phyloP scores from a whole-genome alignment of 2,329 filamentous ascomycete species.

The Elsinoe arachidis region DNA sequence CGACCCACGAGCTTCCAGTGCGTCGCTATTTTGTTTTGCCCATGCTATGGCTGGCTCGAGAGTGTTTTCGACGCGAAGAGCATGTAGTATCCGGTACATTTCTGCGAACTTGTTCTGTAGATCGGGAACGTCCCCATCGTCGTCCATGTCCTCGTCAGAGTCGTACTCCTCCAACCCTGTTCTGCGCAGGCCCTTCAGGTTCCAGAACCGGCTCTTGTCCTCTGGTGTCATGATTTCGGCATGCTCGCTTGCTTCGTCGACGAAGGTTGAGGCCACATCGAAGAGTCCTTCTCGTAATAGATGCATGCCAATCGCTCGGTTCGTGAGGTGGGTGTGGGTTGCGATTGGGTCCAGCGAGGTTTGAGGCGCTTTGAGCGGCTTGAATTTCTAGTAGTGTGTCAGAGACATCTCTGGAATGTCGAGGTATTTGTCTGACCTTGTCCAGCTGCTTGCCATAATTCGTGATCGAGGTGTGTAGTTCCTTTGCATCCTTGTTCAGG shows the following conservation, averaged over 20 bases:
- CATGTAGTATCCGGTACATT: slow-evolving; percentile 83
- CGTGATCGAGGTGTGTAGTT: slow-evolving; percentile 71
- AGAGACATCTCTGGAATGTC: neutral
- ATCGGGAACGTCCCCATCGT: slow-evolving; percentile 24
- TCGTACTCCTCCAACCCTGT: neutral
- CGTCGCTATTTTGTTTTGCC: slow-evolving; percentile 62
- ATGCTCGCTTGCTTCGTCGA: slow-evolving; percentile 41
- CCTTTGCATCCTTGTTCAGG: slow-evolving; percentile 72
- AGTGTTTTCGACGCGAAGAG: slow-evolving; percentile 62
- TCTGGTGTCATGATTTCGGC: neutral
- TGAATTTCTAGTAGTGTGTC: slow-evolving; percentile 48
- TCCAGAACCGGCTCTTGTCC: slow-evolving; percentile 10
- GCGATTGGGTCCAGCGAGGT: slow-evolving; percentile 74
- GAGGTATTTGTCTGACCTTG: slow-evolving; percentile 46
- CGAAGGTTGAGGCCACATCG: slow-evolving; percentile 73
- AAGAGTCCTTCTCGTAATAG: slow-evolving; percentile 92
- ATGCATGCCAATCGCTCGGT: slow-evolving; percentile 93
- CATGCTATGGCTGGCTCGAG: slow-evolving; percentile 78
- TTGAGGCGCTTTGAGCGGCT: slow-evolving; percentile 60
- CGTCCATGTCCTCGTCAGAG: slow-evolving; percentile 12
- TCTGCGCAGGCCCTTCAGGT: neutral
- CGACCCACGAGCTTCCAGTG: slow-evolving; percentile 73
- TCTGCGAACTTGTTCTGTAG: slow-evolving; percentile 74
- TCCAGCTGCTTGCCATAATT: slow-evolving; percentile 80
- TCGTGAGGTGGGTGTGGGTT: slow-evolving; percentile 67